Base-by-base conservation (phyloP, 1,284 basidiomycete species). In the Irpex sp. region DNA sequence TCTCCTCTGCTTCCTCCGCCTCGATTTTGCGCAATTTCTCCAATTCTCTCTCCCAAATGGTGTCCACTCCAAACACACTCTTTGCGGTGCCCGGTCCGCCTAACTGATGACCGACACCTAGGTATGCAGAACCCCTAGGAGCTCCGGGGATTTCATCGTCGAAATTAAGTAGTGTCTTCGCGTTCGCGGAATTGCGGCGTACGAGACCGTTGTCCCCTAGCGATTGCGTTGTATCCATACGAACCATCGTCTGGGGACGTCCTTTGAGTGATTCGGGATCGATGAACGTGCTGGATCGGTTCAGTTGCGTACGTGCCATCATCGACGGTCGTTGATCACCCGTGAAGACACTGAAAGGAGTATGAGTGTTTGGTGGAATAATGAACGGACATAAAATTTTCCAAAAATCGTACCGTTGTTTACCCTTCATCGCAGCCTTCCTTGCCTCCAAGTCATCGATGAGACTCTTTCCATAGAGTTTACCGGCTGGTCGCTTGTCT, bases 1-100 rank as follows among this genome's bases (percentile, higher is more conserved):
- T 84, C 21, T 77, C 79, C 57, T 85, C 86, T 6, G 69, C 68
- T 61, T 77, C 81, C 71, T 93, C 91, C 8, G 83, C 84, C 71
- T 93, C 88, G 0, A 93, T 90, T 67, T 86, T 81, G 64, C 83
- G 83, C 56, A 94, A 77, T 71, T 90, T 93, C 21, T 75, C 83
- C 78, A 92, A 83, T 74, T 93, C 91, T 37, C 85, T 81, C 70
- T 92, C 89, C 91, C 91, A 94, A 5, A 94, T 69, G 2, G 86
- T 90, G 72, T 93, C 91, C 5, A 89, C 86, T 3, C 91, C 91
- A 69, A 93, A 93, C n/a, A 93, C 91, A 26, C 92, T 92, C 61
- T 83, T 83, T 58, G 79, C 81, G 55, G 76, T 78, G 1, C 65
- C 63, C 1, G 78, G 71, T 17, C 79, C 63, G 17, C 67, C 70